A percentile compares a stretch with the other conserved stretches of the same genome.
Conservation (phyloP, 345 rosid genomes). For the Toxicodendron radicans region DNA sequence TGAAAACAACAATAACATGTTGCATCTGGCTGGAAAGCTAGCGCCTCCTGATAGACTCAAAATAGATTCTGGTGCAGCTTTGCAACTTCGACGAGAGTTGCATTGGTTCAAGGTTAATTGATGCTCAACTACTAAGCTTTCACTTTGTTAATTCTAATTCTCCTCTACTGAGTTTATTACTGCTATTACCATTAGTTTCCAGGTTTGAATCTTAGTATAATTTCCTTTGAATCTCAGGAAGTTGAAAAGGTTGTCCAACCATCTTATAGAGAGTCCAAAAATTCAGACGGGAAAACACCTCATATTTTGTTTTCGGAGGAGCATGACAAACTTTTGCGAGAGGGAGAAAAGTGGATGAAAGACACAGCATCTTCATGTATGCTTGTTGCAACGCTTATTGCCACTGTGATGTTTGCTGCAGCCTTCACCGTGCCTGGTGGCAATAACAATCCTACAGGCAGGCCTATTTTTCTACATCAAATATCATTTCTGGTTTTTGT, state of each 20-base stretch:
- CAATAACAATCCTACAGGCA: slow-evolving; percentile 17
- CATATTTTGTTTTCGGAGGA: slow-evolving; percentile 22
- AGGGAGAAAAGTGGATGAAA: slow-evolving; percentile 47
- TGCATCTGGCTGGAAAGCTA: slow-evolving; percentile 39
- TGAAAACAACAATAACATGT: slow-evolving; percentile 25
- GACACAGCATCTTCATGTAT: slow-evolving; percentile 41
- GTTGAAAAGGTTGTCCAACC: slow-evolving; percentile 36
- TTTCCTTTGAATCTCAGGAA: slow-evolving; percentile 21
- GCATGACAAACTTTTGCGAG: slow-evolving; percentile 23
- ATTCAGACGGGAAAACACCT: slow-evolving; percentile 29
- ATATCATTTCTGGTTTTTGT: slow-evolving; percentile 26
- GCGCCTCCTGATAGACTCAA: slow-evolving; percentile 33
- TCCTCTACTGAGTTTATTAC: too few species aligned
- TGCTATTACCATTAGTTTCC: too few species aligned
- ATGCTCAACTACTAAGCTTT: background rate
- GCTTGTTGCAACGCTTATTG: slow-evolving; percentile 42
- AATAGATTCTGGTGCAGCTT: slow-evolving; percentile 43
- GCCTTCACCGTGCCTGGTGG: slow-evolving; percentile 51
- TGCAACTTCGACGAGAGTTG: slow-evolving; percentile 41
- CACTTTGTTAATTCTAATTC: too few species aligned
- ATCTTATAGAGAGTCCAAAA: slow-evolving; percentile 27
- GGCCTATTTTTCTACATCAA: slow-evolving; percentile 24
- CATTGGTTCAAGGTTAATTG: slow-evolving; percentile 45
- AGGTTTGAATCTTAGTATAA: background rate
- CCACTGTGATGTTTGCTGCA: slow-evolving; percentile 46